phyloP scores from a whole-genome alignment of 2,329 filamentous ascomycete species.

The Calonectria pseudoturangicola region DNA sequence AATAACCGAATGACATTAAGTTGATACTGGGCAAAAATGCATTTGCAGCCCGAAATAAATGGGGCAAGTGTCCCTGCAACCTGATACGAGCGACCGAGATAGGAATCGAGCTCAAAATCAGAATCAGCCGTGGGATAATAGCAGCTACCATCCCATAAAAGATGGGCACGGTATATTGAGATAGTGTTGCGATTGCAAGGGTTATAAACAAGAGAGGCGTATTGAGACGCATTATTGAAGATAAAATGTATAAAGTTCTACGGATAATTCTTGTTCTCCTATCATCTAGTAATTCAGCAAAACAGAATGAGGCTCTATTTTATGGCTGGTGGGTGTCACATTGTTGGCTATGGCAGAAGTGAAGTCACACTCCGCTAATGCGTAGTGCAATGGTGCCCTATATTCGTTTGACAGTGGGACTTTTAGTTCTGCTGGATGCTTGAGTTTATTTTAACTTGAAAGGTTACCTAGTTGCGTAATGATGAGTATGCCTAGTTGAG shows the following conservation, averaged over 20 bases:
- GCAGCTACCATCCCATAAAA: constrained; percentile 9
- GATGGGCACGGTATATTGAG: not conserved
- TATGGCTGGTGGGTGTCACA: too few relatives aligned
- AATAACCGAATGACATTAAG: not conserved
- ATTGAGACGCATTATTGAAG: not conserved
- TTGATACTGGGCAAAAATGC: not conserved
- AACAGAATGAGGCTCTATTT: not conserved
- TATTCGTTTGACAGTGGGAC: too few relatives aligned
- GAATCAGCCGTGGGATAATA: constrained; percentile 13
- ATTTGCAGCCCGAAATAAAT: constrained; percentile 14
- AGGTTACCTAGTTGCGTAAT: not conserved
- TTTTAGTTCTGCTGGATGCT: not conserved
- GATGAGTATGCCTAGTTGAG: constrained; percentile 4
- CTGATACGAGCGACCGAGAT: constrained; percentile 18
- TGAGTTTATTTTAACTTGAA: not conserved
- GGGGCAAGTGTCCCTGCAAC: constrained; percentile 7
- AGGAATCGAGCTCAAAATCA: not conserved
- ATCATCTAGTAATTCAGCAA: not conserved
- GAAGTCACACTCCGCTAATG: too few relatives aligned
- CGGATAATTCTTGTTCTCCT: too few relatives aligned
- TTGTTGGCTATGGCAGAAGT: too few relatives aligned
- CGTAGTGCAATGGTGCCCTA: too few relatives aligned
- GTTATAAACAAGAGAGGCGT: not conserved
- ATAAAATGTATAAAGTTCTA: too few relatives aligned
- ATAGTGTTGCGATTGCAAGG: not conserved